A percentile compares a stretch with the other conserved stretches of the same genome.
phyloP scores from a whole-genome alignment of 208 protist species.

The Leishmania turanica region DNA sequence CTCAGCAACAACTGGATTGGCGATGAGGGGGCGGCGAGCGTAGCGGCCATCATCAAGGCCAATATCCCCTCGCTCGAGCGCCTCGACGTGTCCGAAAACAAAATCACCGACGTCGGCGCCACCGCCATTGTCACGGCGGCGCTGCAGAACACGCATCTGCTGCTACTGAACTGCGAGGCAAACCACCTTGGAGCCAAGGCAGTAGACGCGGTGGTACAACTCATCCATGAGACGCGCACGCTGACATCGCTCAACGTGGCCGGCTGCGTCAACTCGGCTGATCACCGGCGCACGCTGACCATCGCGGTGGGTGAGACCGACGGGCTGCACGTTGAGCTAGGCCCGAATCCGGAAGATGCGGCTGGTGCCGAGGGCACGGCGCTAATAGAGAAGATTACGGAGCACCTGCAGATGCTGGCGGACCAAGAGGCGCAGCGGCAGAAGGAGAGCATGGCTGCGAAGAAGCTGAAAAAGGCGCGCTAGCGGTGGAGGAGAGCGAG shows the following conservation, averaged over 20 bases:
- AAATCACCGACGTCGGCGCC: conserved; percentile 67
- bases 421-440: conserved; percentile 65
- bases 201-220: conserved; percentile 42
- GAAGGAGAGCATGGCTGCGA: conserved; percentile 30
- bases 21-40: conserved; percentile 74
- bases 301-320: conserved; percentile 66
- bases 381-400: conserved; percentile 47
- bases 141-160: conserved; percentile 60
- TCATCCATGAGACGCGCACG: conserved; percentile 59
- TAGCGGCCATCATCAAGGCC: conserved; percentile 64
- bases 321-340: conserved; percentile 77
- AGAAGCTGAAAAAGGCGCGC: conserved; percentile 30
- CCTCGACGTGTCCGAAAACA: conserved; percentile 71
- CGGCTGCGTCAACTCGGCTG: conserved; percentile 51
- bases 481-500: not conserved
- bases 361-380: conserved; percentile 11
- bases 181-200: conserved; percentile 74
- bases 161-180: conserved; percentile 49
- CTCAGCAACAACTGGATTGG: conserved; percentile 81
- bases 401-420: conserved; percentile 75
- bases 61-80: conserved; percentile 60
- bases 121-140: conserved; percentile 55
- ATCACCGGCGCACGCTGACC: conserved; percentile 59
- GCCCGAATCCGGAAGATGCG: conserved; percentile 42
- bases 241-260: conserved; percentile 81